phyloP scores from a whole-genome alignment of 495 filamentous ascomycete genomes.

The Parathielavia hyrcaniae region DNA sequence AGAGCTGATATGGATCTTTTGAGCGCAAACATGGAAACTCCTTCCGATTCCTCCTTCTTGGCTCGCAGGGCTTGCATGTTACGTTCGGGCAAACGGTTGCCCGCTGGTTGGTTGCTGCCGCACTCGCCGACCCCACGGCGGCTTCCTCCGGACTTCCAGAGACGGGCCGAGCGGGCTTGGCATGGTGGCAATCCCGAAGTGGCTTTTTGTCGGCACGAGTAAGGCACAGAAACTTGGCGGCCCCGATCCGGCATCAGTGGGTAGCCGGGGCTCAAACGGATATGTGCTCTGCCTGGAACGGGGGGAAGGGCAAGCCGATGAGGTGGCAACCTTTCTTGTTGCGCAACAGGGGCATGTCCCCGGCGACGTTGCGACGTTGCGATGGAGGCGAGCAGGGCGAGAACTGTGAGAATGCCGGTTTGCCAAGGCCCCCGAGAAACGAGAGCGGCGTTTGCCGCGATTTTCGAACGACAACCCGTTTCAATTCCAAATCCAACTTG shows the following conservation, averaged over 20 bases:
- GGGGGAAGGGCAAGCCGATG: too few species aligned
- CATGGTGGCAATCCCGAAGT: constrained; percentile 6
- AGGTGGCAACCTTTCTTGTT: too few species aligned
- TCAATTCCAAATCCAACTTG: too few species aligned
- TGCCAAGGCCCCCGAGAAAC: neutral
- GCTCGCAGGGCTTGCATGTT: neutral
- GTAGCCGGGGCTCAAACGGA: too few species aligned
- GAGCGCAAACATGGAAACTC: too few species aligned
- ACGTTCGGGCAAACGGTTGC: neutral
- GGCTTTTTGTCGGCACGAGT: constrained; percentile 3
- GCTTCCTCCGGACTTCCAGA: constrained; percentile 8
- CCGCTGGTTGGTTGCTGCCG: constrained; percentile 4
- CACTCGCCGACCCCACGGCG: neutral
- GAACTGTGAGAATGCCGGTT: too few species aligned
- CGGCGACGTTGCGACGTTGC: neutral
- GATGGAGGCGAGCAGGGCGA: too few species aligned
- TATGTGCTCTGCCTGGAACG: too few species aligned
- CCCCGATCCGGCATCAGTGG: neutral
- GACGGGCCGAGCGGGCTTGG: constrained; percentile 14
- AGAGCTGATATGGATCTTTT: too few species aligned
- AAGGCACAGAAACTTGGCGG: constrained; percentile 4
- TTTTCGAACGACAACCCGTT: neutral
- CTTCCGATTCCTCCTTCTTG: too few species aligned
- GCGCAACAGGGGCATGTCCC: too few species aligned
- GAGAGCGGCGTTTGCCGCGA: constrained; percentile 1